Conservation (phyloP, 805 yeast species). For the Myxozyma neglecta region DNA sequence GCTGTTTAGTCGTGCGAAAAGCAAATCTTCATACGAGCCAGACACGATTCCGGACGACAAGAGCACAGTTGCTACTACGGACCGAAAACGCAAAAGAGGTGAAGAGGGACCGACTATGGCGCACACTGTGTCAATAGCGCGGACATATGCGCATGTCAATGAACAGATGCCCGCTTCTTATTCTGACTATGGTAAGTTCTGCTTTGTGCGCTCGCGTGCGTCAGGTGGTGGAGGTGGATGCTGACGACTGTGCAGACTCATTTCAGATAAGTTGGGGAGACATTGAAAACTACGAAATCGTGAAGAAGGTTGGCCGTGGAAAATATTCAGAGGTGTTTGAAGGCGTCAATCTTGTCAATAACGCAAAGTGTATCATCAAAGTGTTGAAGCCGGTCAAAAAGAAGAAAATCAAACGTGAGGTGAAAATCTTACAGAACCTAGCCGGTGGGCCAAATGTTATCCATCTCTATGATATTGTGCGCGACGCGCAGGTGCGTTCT, state of each 20-base stretch:
- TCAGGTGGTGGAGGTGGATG: background rate
- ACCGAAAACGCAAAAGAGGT: background rate
- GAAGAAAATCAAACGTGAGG: conserved; percentile 88
- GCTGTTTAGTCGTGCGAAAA: background rate
- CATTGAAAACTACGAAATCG: conserved; percentile 67
- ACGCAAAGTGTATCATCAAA: conserved; percentile 73
- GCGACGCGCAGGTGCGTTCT: conserved; percentile 59
- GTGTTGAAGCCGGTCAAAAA: conserved; percentile 90
- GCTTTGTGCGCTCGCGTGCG: background rate
- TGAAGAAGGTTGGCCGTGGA: conserved; percentile 85
- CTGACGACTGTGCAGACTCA: conserved; percentile 43
- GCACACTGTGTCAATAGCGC: conserved; percentile 45
- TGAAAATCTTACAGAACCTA: conserved; percentile 79
- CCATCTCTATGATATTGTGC: conserved; percentile 73
- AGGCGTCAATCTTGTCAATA: conserved; percentile 69
- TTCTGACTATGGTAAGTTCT: conserved; percentile 69
- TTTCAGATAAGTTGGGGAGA: conserved; percentile 61
- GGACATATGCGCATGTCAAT: conserved; percentile 77
- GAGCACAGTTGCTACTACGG: background rate
- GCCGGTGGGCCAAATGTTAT: conserved; percentile 83
- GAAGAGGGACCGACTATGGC: conserved; percentile 4
- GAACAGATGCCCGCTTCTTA: conserved; percentile 65
- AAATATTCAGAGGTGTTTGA: conserved; percentile 94
- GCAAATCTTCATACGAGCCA: background rate
- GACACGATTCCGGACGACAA: background rate